Evolutionary conservation across 495 filamentous ascomycete species (phyloP).

Genomic region (Elaphomyces granulatus): DNA sequence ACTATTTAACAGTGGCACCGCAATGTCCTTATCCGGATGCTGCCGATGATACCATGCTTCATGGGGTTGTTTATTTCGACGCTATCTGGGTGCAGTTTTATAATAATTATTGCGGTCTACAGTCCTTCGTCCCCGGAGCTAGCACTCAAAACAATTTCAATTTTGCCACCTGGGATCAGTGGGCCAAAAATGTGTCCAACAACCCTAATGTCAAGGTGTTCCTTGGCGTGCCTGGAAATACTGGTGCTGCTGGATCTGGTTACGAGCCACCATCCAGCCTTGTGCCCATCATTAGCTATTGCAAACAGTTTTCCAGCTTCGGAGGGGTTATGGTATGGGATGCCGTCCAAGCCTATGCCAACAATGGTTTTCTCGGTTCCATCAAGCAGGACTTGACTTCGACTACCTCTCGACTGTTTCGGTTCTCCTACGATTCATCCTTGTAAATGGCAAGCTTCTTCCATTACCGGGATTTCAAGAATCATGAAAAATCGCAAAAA

Average conservation of each 20-base stretch:
- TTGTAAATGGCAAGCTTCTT: too few species aligned
- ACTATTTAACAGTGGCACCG: slow-evolving; percentile 50
- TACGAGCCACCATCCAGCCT: slow-evolving; percentile 37
- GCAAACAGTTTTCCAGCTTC: slow-evolving; percentile 42
- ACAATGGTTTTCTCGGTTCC: slow-evolving; percentile 47
- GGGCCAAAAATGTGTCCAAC: slow-evolving; percentile 44
- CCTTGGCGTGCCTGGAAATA: slow-evolving; percentile 50
- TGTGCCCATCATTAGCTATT: slow-evolving; percentile 32
- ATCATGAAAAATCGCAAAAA: too few species aligned
- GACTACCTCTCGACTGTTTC: too few species aligned
- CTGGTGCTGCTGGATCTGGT: slow-evolving; percentile 40
- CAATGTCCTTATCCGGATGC: slow-evolving; percentile 54
- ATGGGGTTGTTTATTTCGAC: slow-evolving; percentile 40
- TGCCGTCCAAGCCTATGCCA: slow-evolving; percentile 44
- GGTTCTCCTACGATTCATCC: too few species aligned
- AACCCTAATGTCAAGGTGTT: slow-evolving; percentile 53
- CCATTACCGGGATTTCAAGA: too few species aligned
- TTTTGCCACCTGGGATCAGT: slow-evolving; percentile 55
- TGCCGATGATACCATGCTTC: slow-evolving; percentile 41
- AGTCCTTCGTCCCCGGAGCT: slow-evolving; percentile 32
- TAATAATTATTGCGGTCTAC: slow-evolving; percentile 55
- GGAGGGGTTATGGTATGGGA: slow-evolving; percentile 67
- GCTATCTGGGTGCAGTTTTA: slow-evolving; percentile 63
- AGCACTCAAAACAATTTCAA: slow-evolving; percentile 46
- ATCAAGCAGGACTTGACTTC: too few species aligned